phyloP scores from a whole-genome alignment of 139 green algal genomes.

The Penium margaritaceum region DNA sequence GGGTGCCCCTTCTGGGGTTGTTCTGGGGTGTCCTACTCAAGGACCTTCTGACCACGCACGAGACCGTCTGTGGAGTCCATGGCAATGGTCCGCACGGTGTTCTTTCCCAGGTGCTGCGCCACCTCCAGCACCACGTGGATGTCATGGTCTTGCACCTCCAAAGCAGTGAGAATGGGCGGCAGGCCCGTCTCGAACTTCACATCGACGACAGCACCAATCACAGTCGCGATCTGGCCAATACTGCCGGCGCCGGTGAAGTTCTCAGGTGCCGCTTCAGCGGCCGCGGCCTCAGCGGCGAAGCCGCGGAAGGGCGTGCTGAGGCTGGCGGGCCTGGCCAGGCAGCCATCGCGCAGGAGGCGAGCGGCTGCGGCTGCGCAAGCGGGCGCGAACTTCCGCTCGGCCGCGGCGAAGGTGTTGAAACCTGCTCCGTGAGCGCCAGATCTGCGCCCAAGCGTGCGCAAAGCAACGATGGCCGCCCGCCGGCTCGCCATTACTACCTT shows the following conservation, averaged over 20 bases:
- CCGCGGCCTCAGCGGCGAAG: conserved; percentile 23
- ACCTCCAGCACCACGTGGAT: conserved; percentile 94
- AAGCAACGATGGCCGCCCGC: too few species aligned
- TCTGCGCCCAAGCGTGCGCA: too few species aligned
- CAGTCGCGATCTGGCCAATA: conserved; percentile 56
- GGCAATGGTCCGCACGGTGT: conserved; percentile 92
- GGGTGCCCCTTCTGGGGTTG: too few species aligned
- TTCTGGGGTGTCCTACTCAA: too few species aligned
- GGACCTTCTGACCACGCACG: conserved; percentile 78
- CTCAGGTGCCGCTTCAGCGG: background rate
- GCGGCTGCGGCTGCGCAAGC: too few species aligned
- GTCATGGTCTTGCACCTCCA: conserved; percentile 61
- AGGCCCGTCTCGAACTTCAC: conserved; percentile 91
- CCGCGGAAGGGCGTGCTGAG: background rate
- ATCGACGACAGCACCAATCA: conserved; percentile 95
- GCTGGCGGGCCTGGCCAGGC: too few species aligned
- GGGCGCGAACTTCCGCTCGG: too few species aligned
- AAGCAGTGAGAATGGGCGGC: conserved; percentile 76
- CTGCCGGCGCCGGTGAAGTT: conserved; percentile 33
- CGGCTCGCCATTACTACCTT: too few species aligned
- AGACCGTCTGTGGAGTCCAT: conserved; percentile 98
- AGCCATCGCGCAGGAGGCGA: too few species aligned
- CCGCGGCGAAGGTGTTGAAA: too few species aligned
- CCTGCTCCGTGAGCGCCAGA: too few species aligned
- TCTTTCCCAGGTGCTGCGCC: conserved; percentile 92